A percentile compares a stretch with the other conserved stretches of the same genome.
phyloP scores from a whole-genome alignment of 2,329 filamentous ascomycete genomes.

The Fusarium longipes region DNA sequence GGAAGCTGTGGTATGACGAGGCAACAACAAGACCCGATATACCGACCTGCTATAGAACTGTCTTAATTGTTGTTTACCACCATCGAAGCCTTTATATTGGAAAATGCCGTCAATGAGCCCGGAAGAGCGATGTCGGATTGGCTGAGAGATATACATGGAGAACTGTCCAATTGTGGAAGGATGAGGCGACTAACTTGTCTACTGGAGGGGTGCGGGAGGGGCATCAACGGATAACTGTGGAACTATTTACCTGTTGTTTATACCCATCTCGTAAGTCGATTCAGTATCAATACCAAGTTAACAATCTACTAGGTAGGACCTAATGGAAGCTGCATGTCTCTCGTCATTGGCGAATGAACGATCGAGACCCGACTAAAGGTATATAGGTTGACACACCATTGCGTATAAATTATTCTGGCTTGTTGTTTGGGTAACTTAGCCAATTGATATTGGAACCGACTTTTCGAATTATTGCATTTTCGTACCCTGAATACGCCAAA shows the following conservation, averaged over 20 bases:
- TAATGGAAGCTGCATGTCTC: constrained; percentile 2
- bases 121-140: constrained; percentile 41
- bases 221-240: constrained; percentile 40
- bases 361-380: too few relatives aligned
- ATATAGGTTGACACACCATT: too few relatives aligned
- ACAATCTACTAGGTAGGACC: too few relatives aligned
- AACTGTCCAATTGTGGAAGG: constrained; percentile 2
- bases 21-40: background rate
- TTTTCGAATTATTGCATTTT: background rate
- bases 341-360: background rate
- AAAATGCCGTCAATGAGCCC: background rate
- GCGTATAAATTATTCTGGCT: background rate
- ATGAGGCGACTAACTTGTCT: constrained; percentile 9
- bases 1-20: background rate
- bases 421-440: background rate
- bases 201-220: constrained; percentile 3
- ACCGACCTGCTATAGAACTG: background rate
- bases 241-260: background rate
- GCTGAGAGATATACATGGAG: constrained; percentile 30
- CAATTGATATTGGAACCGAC: background rate
- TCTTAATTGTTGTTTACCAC: background rate
- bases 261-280: background rate
- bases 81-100: background rate
- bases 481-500: background rate
- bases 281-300: too few relatives aligned